phyloP scores from a whole-genome alignment of 2,329 filamentous ascomycete species.

The Triangularia setosa region DNA sequence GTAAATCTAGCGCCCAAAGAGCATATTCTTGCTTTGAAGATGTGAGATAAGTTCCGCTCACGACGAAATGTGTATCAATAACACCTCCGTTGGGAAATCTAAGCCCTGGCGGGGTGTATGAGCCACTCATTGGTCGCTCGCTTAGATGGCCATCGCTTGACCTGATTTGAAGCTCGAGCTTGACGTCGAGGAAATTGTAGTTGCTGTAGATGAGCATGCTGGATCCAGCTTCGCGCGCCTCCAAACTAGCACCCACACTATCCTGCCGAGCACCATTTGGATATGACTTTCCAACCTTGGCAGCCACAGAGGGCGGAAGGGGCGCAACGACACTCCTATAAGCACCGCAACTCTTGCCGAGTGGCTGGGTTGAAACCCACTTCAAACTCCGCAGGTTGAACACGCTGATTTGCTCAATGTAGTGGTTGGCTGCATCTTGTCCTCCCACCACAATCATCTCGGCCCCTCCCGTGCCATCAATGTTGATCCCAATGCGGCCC shows the following conservation, averaged over 20 bases:
- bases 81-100: constrained; percentile 95
- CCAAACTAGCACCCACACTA: constrained; percentile 46
- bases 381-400: constrained; percentile 94
- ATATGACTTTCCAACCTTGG: constrained; percentile 62
- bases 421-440: constrained; percentile 96
- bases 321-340: constrained; percentile 95
- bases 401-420: constrained; percentile 97
- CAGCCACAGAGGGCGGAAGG: constrained; percentile 61
- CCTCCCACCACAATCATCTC: constrained; percentile 98
- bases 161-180: constrained; percentile 87
- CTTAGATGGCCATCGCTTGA: constrained; percentile 76
- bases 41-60: constrained; percentile 94
- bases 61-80: constrained; percentile 93
- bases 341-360: constrained; percentile 91
- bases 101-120: constrained; percentile 83
- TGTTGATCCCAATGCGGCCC: constrained; percentile 78
- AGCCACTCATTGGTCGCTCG: constrained; percentile 84
- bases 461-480: constrained; percentile 86
- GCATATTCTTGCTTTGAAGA: constrained; percentile 98
- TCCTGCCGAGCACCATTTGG: constrained; percentile 39
- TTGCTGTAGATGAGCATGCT: constrained; percentile 98
- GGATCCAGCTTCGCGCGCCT: constrained; percentile 55
- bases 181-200: constrained; percentile 97
- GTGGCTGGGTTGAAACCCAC: constrained; percentile 84
- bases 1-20: constrained; percentile 87